Percentiles rank a stretch among this genome's conserved stretches.
These are phyloP conservation scores for Aspergillus asperescens DNA, from an alignment of 495 filamentous ascomycete genomes.

Conservation along the genomic window DNA sequence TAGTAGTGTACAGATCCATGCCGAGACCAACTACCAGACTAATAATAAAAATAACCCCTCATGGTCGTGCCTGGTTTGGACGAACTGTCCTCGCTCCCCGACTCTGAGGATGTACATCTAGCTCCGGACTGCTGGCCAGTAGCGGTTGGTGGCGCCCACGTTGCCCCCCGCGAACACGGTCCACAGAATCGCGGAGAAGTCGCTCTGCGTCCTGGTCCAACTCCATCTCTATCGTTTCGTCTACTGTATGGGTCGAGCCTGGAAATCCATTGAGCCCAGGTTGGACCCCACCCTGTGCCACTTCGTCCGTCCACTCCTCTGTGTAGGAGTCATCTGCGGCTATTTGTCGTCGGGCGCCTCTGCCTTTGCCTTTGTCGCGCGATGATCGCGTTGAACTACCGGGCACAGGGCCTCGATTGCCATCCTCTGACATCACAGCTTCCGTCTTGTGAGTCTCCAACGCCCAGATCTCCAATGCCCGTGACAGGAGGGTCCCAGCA, in stretches of 20 bases:
- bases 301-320: constrained; percentile 38
- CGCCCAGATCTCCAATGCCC: constrained; percentile 66
- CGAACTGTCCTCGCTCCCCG: constrained; percentile 21
- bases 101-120: constrained; percentile 17
- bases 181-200: constrained; percentile 32
- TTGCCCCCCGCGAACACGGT: constrained; percentile 24
- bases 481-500: constrained; percentile 67
- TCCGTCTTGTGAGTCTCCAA: constrained; percentile 34
- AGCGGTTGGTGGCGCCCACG: constrained; percentile 24
- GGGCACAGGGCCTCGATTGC: constrained; percentile 11
- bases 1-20: background rate
- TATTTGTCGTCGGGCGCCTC: constrained; percentile 21
- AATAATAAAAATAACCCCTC: constrained; percentile 1
- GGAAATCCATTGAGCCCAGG: background rate
- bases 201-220: constrained; percentile 40
- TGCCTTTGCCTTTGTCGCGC: constrained; percentile 31
- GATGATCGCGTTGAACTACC: constrained; percentile 21
- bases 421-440: constrained; percentile 18
- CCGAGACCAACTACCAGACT: no score
- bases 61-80: constrained; percentile 16
- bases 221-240: constrained; percentile 41
- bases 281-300: constrained; percentile 21
- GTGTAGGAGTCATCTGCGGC: constrained; percentile 19
- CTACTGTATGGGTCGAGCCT: constrained; percentile 14
- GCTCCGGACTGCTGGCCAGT: constrained; percentile 17